A percentile compares a stretch with the other conserved stretches of the same genome.
Conservation (phyloP, 495 filamentous ascomycete genomes). For the Aspergillus heteromorphus region DNA sequence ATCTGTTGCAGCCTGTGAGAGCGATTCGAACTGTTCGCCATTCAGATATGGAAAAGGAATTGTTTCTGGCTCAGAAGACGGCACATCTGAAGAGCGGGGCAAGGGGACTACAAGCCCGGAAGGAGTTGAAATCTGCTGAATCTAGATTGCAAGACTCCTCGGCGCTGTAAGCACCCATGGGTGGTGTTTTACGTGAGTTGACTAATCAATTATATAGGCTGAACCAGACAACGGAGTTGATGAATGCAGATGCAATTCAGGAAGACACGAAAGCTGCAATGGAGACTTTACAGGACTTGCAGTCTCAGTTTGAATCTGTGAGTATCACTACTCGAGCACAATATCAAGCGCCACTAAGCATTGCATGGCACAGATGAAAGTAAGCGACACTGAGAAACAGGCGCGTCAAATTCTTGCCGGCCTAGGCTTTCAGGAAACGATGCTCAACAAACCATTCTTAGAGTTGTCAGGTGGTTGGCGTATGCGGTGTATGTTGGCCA, state of each 20-base stretch:
- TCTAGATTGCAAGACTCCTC: constrained; percentile 52
- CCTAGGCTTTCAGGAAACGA: constrained; percentile 64
- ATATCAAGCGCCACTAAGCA: not conserved
- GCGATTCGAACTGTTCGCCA: constrained; percentile 56
- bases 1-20: constrained; percentile 51
- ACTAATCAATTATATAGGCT: constrained; percentile 32
- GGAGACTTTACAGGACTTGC: constrained; percentile 57
- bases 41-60: constrained; percentile 51
- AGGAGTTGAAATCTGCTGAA: constrained; percentile 61
- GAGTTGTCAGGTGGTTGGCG: constrained; percentile 75
- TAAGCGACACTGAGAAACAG: constrained; percentile 47
- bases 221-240: constrained; percentile 47
- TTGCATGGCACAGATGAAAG: constrained; percentile 27
- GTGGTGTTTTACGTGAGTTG: not conserved
- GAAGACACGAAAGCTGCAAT: constrained; percentile 58
- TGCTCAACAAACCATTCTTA: constrained; percentile 49
- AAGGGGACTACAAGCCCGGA: constrained; percentile 65
- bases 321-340: constrained; percentile 4
- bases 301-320: constrained; percentile 49
- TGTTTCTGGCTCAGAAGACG: constrained; percentile 66
- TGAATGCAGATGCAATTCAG: constrained; percentile 47
- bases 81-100: constrained; percentile 68
- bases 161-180: constrained; percentile 35
- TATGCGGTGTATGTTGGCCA: constrained; percentile 66
- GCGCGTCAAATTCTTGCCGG: constrained; percentile 61